Evolutionary conservation across 2,329 filamentous ascomycete species (phyloP).

Genomic region (Gnomoniopsis smithogilvyi): DNA sequence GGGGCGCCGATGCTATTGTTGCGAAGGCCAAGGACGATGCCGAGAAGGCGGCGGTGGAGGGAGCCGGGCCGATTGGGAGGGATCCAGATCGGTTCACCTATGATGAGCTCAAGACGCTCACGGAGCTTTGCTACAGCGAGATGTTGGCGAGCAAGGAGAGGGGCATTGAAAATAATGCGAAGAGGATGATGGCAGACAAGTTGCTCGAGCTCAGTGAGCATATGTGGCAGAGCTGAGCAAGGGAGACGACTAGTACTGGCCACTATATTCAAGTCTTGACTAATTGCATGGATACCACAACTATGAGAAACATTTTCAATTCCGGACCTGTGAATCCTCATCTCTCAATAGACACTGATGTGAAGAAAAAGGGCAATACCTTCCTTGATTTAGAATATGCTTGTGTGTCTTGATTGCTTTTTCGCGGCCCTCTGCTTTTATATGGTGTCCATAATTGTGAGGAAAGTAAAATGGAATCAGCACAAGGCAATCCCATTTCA

Average conservation of each 20-base stretch:
- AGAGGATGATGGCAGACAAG: constrained; percentile 68
- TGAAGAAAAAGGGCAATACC: no score
- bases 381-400: no score
- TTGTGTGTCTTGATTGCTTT: no score
- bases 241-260: neutral
- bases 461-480: no score
- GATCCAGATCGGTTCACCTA: constrained; percentile 53
- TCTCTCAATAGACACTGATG: no score
- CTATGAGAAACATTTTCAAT: neutral
- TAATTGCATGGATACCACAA: neutral
- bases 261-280: neutral
- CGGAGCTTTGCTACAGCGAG: constrained; percentile 68
- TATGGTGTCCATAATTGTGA: no score
- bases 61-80: constrained; percentile 20
- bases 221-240: constrained; percentile 58
- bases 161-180: constrained; percentile 64
- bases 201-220: constrained; percentile 67
- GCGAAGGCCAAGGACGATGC: constrained; percentile 53
- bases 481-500: no score
- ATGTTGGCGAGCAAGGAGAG: constrained; percentile 63
- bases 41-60: constrained; percentile 29
- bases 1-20: constrained; percentile 64
- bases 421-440: no score
- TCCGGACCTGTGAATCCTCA: neutral
- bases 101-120: constrained; percentile 62